Conservation (phyloP, 2,329 filamentous ascomycete species). For the Cladosporium sp. region DNA sequence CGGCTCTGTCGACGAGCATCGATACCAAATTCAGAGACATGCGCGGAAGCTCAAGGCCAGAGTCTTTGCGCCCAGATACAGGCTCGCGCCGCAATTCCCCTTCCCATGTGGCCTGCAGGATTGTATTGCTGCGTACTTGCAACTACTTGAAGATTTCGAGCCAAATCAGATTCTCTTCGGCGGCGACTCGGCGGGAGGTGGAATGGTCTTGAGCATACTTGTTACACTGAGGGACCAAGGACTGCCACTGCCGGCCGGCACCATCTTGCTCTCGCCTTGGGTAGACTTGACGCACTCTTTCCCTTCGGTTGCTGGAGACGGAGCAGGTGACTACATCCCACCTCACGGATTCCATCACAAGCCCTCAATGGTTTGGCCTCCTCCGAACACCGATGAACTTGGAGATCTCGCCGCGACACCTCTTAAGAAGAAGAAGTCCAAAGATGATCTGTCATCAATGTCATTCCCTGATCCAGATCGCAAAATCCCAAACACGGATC, state of each 20-base stretch:
- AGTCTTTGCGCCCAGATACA: conserved; percentile 79
- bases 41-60: conserved; percentile 88
- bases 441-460: conserved; percentile 11
- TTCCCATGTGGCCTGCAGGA: conserved; percentile 93
- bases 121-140: conserved; percentile 81
- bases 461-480: conserved; percentile 7
- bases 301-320: conserved; percentile 73
- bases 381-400: conserved; percentile 47
- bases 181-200: conserved; percentile 89
- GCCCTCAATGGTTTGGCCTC: conserved; percentile 88
- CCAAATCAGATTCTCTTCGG: conserved; percentile 80
- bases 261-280: conserved; percentile 90
- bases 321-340: conserved; percentile 82
- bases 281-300: conserved; percentile 94
- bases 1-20: conserved; percentile 89
- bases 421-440: conserved; percentile 16
- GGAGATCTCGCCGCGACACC: conserved; percentile 26
- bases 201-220: conserved; percentile 78
- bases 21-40: conserved; percentile 97
- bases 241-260: conserved; percentile 81
- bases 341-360: conserved; percentile 83
- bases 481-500: conserved; percentile 22
- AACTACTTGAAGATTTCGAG: conserved; percentile 71
- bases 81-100: conserved; percentile 87
- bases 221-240: conserved; percentile 78